These are phyloP conservation scores for Suillus bovinus DNA, from an alignment of 768 basidiomycete species.

Conservation along the genomic window DNA sequence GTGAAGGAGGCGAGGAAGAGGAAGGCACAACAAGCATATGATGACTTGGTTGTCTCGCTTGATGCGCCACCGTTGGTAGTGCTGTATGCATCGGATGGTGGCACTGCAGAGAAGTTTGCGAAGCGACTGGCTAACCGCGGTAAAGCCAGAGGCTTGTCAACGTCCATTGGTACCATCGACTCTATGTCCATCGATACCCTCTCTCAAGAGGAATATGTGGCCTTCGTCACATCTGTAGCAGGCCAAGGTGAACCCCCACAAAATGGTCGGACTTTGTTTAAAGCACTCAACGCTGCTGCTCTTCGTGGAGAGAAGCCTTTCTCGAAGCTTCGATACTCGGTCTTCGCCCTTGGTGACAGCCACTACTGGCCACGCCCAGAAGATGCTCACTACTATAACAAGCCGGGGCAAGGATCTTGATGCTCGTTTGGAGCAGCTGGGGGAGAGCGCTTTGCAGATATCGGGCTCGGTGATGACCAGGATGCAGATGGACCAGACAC, in stretches of 20 bases:
- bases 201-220: slow-evolving; percentile 71
- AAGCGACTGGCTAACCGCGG: slow-evolving; percentile 84
- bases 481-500: slow-evolving; percentile 96
- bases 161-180: slow-evolving; percentile 77
- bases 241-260: slow-evolving; percentile 98
- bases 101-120: slow-evolving; percentile 93
- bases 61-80: slow-evolving; percentile 89
- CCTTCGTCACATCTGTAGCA: slow-evolving; percentile 88
- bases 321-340: slow-evolving; percentile 68
- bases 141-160: slow-evolving; percentile 80
- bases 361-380: slow-evolving; percentile 99
- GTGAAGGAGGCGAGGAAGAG: slow-evolving; percentile 81
- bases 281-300: slow-evolving; percentile 70
- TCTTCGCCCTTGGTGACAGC: slow-evolving; percentile 96
- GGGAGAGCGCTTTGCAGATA: slow-evolving; percentile 71
- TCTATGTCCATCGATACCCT: slow-evolving; percentile 76
- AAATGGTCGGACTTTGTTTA: slow-evolving; percentile 90
- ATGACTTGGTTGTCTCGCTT: slow-evolving; percentile 77
- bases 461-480: slow-evolving; percentile 95
- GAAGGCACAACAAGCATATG: slow-evolving; percentile 82
- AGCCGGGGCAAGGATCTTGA: slow-evolving; percentile 91
- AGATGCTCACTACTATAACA: slow-evolving; percentile 99
- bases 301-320: slow-evolving; percentile 54
- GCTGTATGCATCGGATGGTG: slow-evolving; percentile 95
- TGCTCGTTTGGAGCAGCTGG: slow-evolving; percentile 72